phyloP scores from a whole-genome alignment of 768 basidiomycete species.

The Boletellus ananas region DNA sequence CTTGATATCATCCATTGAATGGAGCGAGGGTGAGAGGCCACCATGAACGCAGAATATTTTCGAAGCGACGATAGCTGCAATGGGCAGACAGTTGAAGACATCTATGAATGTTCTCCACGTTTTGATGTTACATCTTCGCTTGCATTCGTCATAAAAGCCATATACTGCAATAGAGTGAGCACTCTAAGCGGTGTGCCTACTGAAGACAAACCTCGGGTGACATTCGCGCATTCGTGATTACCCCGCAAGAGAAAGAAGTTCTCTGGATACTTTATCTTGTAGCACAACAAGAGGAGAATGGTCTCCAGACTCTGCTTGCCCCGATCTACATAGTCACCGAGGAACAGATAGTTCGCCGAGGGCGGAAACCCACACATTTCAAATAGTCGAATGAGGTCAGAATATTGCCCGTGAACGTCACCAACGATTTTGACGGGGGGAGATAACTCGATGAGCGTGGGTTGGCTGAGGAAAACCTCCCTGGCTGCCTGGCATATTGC shows the following conservation, averaged over 20 bases:
- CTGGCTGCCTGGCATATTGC: slow-evolving; percentile 93
- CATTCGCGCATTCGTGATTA: slow-evolving; percentile 99
- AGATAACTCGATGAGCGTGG: slow-evolving; percentile 93
- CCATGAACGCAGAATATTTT: slow-evolving; percentile 99
- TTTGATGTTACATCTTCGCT: slow-evolving; percentile 98
- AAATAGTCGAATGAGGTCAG: slow-evolving; percentile 95
- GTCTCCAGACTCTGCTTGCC: slow-evolving; percentile 99
- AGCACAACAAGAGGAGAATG: slow-evolving; percentile 92
- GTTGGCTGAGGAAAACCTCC: slow-evolving; percentile 94
- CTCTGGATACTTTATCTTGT: slow-evolving; percentile 99
- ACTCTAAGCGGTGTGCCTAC: slow-evolving; percentile 6
- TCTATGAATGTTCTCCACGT: slow-evolving; percentile 99
- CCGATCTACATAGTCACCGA: slow-evolving; percentile 98
- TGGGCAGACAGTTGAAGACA: slow-evolving; percentile 98
- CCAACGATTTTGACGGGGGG: slow-evolving; percentile 99
- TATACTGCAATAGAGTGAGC: slow-evolving; percentile 60
- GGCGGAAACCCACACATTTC: slow-evolving; percentile 99
- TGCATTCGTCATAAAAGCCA: slow-evolving; percentile 99
- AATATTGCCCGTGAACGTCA: slow-evolving; percentile 98
- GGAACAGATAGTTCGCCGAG: slow-evolving; percentile 94
- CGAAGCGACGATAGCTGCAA: slow-evolving; percentile 96
- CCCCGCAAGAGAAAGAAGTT: slow-evolving; percentile 98
- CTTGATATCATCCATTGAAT: slow-evolving; percentile 98
- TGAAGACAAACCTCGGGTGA: slow-evolving; percentile 79
- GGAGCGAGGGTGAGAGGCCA: slow-evolving; percentile 87